phyloP scores from a whole-genome alignment of 1,284 basidiomycete genomes.

The Fistulina hepatica region DNA sequence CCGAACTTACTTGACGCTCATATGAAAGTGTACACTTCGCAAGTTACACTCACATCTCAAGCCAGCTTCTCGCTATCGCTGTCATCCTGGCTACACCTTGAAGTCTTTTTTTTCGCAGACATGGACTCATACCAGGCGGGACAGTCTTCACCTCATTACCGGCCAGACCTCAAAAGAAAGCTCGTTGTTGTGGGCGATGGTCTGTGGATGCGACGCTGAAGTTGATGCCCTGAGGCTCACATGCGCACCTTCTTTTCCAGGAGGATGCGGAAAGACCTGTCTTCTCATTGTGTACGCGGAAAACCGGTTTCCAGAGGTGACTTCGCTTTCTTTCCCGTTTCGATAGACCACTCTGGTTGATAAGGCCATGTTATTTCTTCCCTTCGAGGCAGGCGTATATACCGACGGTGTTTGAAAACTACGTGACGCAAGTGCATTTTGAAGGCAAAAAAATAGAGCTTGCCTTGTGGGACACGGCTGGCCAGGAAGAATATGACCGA shows the following conservation, averaged over 20 bases:
- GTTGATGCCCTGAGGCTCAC: conserved; percentile 21
- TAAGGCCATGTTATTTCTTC: too few relatives aligned
- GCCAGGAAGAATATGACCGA: conserved; percentile 96
- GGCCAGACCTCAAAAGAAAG: conserved; percentile 81
- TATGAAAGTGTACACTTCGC: too few relatives aligned
- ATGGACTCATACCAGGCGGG: too few relatives aligned
- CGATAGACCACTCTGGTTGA: conserved; percentile 1
- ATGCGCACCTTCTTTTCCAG: conserved; percentile 23
- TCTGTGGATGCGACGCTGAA: conserved; percentile 33
- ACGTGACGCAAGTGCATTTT: conserved; percentile 82
- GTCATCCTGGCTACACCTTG: too few relatives aligned
- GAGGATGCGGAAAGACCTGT: conserved; percentile 84
- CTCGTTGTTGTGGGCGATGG: conserved; percentile 87
- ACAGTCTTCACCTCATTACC: too few relatives aligned
- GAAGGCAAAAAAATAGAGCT: conserved; percentile 90
- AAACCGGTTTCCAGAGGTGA: conserved; percentile 95
- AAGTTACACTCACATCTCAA: too few relatives aligned
- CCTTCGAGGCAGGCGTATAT: conserved; percentile 69
- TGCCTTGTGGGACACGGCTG: conserved; percentile 96
- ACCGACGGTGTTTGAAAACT: conserved; percentile 97
- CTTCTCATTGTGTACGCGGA: conserved; percentile 92
- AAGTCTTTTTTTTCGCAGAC: too few relatives aligned
- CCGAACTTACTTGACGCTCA: too few relatives aligned
- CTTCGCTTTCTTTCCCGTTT: conserved; percentile 15
- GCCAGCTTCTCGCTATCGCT: too few relatives aligned